A percentile compares a stretch with the other conserved stretches of the same genome.
phyloP scores from a whole-genome alignment of 306 rosid genomes.

The Rubus parviflorus region DNA sequence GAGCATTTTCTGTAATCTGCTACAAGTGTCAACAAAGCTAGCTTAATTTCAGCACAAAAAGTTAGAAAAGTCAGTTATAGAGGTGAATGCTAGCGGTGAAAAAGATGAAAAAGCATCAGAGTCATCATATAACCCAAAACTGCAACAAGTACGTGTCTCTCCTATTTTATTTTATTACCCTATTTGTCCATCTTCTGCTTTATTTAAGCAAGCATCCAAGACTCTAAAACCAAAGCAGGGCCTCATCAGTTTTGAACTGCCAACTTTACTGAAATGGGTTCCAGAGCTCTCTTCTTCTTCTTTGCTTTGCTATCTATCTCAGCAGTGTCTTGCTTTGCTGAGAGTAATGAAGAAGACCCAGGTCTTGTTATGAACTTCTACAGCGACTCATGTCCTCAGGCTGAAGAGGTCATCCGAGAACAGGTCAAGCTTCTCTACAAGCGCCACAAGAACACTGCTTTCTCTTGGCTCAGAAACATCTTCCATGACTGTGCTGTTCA shows the following conservation, averaged over 20 bases:
- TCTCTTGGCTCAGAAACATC: constrained; percentile 97
- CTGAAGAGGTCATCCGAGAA: constrained; percentile 87
- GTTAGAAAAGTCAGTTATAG: not conserved
- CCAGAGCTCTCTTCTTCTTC: constrained; percentile 39
- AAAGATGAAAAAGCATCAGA: constrained; percentile 10
- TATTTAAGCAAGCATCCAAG: constrained; percentile 50
- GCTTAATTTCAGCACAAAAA: not conserved
- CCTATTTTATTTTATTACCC: constrained; percentile 8
- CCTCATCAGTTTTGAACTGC: not conserved
- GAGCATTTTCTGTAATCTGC: constrained; percentile 1
- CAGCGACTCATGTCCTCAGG: constrained; percentile 93
- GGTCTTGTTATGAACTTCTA: constrained; percentile 80
- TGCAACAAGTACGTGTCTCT: not conserved
- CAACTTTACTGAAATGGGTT: constrained; percentile 42
- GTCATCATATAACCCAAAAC: not conserved
- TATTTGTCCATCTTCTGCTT: constrained; percentile 7
- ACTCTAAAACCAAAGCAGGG: constrained; percentile 10
- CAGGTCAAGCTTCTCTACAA: constrained; percentile 96
- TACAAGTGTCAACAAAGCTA: not conserved
- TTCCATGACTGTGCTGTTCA: constrained; percentile 98
- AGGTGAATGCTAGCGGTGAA: constrained; percentile 13
- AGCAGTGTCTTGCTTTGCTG: constrained; percentile 46
- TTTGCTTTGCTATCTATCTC: constrained; percentile 48
- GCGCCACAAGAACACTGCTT: constrained; percentile 99
- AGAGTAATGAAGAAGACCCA: constrained; percentile 33